A percentile compares a stretch with the other conserved stretches of the same genome.
Evolutionary conservation across 345 rosid genomes (phyloP).

Genomic region (Populus simonii): DNA sequence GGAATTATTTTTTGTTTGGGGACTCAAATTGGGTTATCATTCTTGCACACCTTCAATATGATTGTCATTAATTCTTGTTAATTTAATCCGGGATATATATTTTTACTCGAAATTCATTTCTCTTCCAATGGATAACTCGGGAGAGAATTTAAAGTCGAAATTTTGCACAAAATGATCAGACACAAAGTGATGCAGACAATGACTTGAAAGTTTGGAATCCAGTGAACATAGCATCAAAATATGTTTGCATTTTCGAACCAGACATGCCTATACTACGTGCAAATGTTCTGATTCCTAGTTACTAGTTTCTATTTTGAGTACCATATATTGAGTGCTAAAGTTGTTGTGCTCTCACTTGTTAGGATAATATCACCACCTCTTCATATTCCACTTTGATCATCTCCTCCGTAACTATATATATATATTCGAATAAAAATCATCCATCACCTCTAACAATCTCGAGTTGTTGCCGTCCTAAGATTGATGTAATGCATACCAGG

Average conservation of each 20-base stretch:
- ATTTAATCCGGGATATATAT: neutral
- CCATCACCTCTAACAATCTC: neutral
- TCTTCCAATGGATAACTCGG: neutral
- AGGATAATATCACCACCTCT: neutral
- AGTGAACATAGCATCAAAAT: neutral
- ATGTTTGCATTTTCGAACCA: neutral
- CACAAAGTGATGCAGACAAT: neutral
- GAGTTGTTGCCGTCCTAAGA: neutral
- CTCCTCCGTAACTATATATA: neutral
- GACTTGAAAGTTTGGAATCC: neutral
- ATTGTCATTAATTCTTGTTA: neutral
- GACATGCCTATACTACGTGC: neutral
- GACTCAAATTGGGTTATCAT: no score
- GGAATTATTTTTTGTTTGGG: no score
- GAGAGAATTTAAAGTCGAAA: neutral
- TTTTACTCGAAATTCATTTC: neutral
- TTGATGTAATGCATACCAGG: neutral
- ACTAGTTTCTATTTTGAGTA: neutral
- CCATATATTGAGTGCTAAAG: neutral
- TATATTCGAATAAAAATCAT: neutral
- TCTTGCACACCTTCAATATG: no score
- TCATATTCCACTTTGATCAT: neutral
- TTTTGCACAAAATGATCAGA: neutral
- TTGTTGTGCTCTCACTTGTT: neutral
- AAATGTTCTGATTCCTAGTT: neutral